Evolutionary conservation across 2,329 filamentous ascomycete genomes (phyloP), one percentile per base, ranked within the genome.

Genomic region (Gyromitra esculenta): DNA sequence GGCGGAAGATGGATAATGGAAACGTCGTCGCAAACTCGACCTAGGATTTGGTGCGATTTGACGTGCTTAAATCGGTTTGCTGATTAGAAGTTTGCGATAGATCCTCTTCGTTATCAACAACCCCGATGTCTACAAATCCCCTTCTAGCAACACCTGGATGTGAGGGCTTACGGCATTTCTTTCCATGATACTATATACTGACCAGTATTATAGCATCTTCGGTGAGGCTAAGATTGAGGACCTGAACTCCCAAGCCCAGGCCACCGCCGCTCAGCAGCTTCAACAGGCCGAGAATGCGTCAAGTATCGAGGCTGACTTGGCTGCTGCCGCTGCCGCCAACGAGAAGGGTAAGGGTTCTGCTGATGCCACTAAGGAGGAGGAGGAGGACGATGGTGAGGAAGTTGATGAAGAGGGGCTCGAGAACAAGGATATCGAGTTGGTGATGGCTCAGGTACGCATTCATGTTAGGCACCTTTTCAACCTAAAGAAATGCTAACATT

Each of bases 151-250:
- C 90, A 98, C 95, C 85, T 99, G 95, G 90, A 99, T 99, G 95
- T 98, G 87, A 90, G 94, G 85, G 80, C 70, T 82, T 81, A 79
- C 76, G 77, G 66, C 48, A 43, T 18, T 57, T 31, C 60, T 67
- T 50, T 63, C 67, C 64, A 21, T 11, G 25, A 18, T 25, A 35
- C n/a, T n/a, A 54, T 69, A 54, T 57, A 73, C 81, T 83, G 73
- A 84, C 80, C 75, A 63, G 37, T 13, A 18, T 13, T 45, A 68
- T 56, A 78, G 71, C 74, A 74, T 73, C 77, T 99, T 99, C 85
- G 96, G 96, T 85, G 96, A 99, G 89, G 96, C 96, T 84, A 99
- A 99, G 92, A 98, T 99, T 81, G 96, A 99, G 90, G 96, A 99
- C 86, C 89, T 98, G 83, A 99, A 98, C 91, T 96, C 96, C 82